Evolutionary conservation across 1,284 basidiomycete species (phyloP).

Genomic region (Trichosporon sp.): DNA sequence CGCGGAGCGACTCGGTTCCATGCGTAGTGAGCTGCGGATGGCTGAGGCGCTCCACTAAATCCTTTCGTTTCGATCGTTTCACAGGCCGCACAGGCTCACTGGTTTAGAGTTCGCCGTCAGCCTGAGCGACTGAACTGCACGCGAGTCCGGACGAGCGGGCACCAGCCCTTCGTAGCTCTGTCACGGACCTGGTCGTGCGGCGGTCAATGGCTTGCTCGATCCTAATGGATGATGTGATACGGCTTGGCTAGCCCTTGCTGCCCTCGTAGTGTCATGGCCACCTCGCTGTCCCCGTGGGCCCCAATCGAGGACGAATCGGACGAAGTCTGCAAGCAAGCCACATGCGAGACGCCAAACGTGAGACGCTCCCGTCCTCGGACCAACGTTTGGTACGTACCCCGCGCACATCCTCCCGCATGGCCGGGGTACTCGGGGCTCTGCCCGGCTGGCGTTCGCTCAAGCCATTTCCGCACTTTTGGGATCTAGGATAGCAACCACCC

Average conservation of each 20-base stretch:
- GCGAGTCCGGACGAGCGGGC: too few relatives aligned
- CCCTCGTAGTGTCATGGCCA: neutral
- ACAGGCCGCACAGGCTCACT: neutral
- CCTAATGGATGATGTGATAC: too few relatives aligned
- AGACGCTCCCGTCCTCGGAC: neutral
- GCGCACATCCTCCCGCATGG: too few relatives aligned
- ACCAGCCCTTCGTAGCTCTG: too few relatives aligned
- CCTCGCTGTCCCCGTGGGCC: neutral
- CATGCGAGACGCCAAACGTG: neutral
- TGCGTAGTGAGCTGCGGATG: neutral
- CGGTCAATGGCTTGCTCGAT: neutral
- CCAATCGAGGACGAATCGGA: neutral
- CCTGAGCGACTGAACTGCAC: too few relatives aligned
- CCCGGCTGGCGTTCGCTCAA: neutral
- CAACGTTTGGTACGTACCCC: neutral
- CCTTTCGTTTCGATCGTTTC: neutral
- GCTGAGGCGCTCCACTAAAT: neutral
- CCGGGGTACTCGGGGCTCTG: neutral
- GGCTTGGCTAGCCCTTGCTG: too few relatives aligned
- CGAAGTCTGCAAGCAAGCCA: neutral
- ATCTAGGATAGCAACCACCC: conserved; percentile 1
- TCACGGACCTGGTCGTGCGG: neutral
- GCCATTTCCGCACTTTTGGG: conserved; percentile 1
- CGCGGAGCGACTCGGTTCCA: neutral
- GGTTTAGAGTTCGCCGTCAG: neutral